Evolutionary conservation across 768 basidiomycete genomes (phyloP).

Genomic region (Russula abietina): DNA sequence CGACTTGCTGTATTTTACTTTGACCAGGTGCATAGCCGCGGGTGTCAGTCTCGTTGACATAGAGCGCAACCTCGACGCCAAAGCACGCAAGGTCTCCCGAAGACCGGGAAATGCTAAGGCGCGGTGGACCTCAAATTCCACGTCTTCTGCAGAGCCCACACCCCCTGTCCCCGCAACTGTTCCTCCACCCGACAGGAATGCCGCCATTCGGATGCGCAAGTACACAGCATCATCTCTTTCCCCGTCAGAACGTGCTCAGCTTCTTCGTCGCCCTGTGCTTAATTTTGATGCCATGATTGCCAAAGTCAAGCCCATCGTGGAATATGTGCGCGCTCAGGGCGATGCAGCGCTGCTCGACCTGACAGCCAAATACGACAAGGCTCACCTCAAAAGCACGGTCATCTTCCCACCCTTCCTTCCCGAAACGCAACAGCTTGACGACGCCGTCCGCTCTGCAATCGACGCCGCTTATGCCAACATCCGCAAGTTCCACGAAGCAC

Average conservation of each 20-base stretch:
- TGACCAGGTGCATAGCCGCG: constrained; percentile 75
- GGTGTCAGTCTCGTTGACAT: constrained; percentile 83
- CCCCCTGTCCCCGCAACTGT: constrained; percentile 19
- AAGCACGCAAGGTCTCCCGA: constrained; percentile 81
- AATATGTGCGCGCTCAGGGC: constrained; percentile 74
- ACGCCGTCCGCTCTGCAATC: constrained; percentile 71
- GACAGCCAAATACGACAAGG: constrained; percentile 92
- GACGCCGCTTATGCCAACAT: constrained; percentile 90
- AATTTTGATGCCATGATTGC: constrained; percentile 84
- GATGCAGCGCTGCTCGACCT: constrained; percentile 83
- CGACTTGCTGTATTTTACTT: constrained; percentile 87
- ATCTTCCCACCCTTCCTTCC: constrained; percentile 73
- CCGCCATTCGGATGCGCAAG: constrained; percentile 72
- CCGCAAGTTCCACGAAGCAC: constrained; percentile 84
- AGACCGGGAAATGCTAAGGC: constrained; percentile 90
- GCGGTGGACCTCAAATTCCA: constrained; percentile 44
- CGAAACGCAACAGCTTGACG: constrained; percentile 54
- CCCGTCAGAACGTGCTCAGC: constrained; percentile 49
- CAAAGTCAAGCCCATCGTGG: constrained; percentile 92
- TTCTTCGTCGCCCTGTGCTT: constrained; percentile 86
- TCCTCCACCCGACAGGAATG: constrained; percentile 32
- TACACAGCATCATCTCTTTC: constrained; percentile 49
- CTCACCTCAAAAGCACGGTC: constrained; percentile 58
- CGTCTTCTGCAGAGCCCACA: constrained; percentile 26
- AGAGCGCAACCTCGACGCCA: constrained; percentile 74